These are phyloP conservation scores for Vanderwaltozyma tropicalis DNA, from an alignment of 805 yeast genomes.

Conservation along the genomic window DNA sequence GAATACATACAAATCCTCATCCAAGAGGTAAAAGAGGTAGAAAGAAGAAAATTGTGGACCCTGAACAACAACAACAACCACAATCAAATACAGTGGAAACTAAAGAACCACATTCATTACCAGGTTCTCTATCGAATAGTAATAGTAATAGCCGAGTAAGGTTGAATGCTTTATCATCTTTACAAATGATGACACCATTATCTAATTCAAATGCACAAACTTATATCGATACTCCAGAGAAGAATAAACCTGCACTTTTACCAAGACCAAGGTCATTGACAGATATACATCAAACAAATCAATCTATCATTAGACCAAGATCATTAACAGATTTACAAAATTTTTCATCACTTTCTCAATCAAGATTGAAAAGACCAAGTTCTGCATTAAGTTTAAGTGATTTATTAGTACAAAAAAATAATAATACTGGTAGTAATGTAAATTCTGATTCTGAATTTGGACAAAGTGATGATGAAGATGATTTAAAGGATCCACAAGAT, in stretches of 20 bases:
- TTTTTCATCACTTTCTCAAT: background rate
- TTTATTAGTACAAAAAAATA: slow-evolving; percentile 4
- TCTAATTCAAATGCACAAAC: slow-evolving; percentile 12
- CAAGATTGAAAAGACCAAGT: slow-evolving; percentile 14
- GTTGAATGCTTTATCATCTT: slow-evolving; percentile 35
- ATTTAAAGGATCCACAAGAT: slow-evolving; percentile 4
- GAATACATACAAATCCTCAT: slow-evolving; percentile 65
- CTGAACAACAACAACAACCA: slow-evolving; percentile 1
- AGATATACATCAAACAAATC: slow-evolving; percentile 6
- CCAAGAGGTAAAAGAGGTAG: slow-evolving; percentile 49
- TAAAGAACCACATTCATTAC: too few species aligned
- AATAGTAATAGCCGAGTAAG: slow-evolving; percentile 8
- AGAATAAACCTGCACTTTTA: slow-evolving; percentile 4
- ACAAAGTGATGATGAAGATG: slow-evolving; percentile 7
- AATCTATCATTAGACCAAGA: background rate
- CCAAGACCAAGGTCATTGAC: slow-evolving; percentile 22
- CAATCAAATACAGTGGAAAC: background rate
- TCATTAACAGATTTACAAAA: slow-evolving; percentile 1
- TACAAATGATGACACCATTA: slow-evolving; percentile 57
- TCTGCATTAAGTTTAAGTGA: slow-evolving; percentile 18
- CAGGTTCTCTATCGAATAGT: background rate
- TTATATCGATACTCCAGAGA: slow-evolving; percentile 15
- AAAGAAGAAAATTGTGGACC: slow-evolving; percentile 26
- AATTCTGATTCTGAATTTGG: slow-evolving; percentile 12
- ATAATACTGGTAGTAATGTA: background rate